Base-by-base conservation (phyloP, 306 rosid species). In the Canavalia gladiata region DNA sequence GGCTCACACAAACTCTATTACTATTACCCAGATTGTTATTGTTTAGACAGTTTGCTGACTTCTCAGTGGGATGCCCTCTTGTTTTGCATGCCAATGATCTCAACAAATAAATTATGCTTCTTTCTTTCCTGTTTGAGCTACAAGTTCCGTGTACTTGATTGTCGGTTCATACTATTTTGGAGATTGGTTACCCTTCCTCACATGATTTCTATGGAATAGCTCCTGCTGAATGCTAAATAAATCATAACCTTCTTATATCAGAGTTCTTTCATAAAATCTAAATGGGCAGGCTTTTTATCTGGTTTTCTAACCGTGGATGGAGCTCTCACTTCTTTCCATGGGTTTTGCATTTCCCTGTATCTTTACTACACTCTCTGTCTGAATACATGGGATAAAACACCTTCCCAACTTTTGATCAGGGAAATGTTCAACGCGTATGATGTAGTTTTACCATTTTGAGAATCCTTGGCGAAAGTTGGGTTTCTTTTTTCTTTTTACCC, bases 131-230 rank as follows among this genome's bases (percentile, higher is more conserved):
- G 52, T 70, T 46, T 69, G 74, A 76, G 64, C 69, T 70, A 68
- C 66, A 28, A 57, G 72, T 72, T 47, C 57, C 30, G 54, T 43
- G 11, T 49, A 33, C 59, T 28, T 10, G 43, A 41, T 41, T 81
- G 88, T 76, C 54, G 76, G 72, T 68, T 65, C 68, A 2, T 76
- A 5, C 75, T 72, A n/a, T 57, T 57, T 76, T 68, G 68, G 50
- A 18, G 58, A 39, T 79, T 56, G 13, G 37, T 28, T 72, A 54
- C 65, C 62, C 60, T 74, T 43, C 56, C 39, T 41, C 42, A 29
- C 77, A 75, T 45, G 46, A 56, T 30, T 68, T 82, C 42, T 8
- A 35, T 29, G 33, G 51, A 30, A 68, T 74, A 41, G 30, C 43
- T 76, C 69, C 6, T 70, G 64, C 68, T 13, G 29, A 42, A 35